Evolutionary conservation across 345 rosid genomes (phyloP).

Genomic region (Pugionium dolabratum): DNA sequence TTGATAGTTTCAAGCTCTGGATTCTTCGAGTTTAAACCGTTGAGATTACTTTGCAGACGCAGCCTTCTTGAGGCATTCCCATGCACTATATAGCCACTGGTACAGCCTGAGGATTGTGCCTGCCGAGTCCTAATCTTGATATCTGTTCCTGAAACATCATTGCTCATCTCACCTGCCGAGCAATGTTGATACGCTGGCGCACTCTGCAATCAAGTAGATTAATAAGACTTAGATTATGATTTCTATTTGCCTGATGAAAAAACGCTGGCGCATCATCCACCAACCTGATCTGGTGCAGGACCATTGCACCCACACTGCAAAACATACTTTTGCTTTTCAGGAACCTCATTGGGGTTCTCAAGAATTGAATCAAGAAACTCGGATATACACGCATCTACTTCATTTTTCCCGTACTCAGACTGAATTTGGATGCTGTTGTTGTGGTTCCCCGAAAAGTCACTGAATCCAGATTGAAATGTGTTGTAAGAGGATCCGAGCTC

Average conservation of each 20-base stretch:
- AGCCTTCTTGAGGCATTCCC: conserved; percentile 65
- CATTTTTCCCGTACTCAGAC: conserved; percentile 38
- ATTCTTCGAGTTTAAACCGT: conserved; percentile 32
- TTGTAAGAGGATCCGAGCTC: conserved; percentile 44
- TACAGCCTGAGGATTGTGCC: conserved; percentile 31
- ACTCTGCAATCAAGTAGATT: conserved; percentile 25
- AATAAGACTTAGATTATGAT: background rate
- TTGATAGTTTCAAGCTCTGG: conserved; percentile 33
- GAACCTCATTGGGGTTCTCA: conserved; percentile 40
- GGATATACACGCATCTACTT: conserved; percentile 41
- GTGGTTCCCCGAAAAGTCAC: conserved; percentile 13
- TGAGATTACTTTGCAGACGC: conserved; percentile 46
- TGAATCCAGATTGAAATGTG: conserved; percentile 30
- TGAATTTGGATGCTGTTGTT: conserved; percentile 29
- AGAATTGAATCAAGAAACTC: conserved; percentile 52
- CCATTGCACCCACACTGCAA: conserved; percentile 22
- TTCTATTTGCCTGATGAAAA: background rate
- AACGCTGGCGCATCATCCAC: conserved; percentile 8
- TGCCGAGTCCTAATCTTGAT: conserved; percentile 52
- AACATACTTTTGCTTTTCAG: conserved; percentile 10
- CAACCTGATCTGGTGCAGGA: conserved; percentile 31
- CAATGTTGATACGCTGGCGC: conserved; percentile 16
- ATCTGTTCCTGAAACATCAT: conserved; percentile 41
- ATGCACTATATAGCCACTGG: conserved; percentile 32
- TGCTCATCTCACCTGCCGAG: conserved; percentile 21